Percentiles rank a stretch among this genome's conserved stretches.
Conservation (phyloP, 305 asterid species). For the Solanum aculeatissimum region DNA sequence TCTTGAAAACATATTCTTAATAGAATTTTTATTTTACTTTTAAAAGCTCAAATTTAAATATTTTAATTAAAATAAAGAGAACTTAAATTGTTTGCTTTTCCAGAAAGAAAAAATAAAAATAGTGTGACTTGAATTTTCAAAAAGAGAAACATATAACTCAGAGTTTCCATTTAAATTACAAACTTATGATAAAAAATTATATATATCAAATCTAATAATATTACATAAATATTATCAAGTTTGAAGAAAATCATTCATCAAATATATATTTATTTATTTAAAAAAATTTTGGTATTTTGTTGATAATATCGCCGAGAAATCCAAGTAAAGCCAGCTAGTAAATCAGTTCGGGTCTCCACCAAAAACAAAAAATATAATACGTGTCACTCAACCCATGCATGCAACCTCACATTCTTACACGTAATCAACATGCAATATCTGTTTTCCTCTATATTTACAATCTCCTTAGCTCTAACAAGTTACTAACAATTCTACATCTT, state of each 20-base stretch:
- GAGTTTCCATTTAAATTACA: not conserved
- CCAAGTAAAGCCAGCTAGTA: not conserved
- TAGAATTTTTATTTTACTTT: not conserved
- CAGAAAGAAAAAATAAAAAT: not conserved
- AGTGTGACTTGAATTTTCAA: not conserved
- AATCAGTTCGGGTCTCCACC: not conserved
- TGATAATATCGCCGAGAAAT: not conserved
- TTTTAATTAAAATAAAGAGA: not conserved
- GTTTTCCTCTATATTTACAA: not conserved
- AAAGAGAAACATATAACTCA: not conserved
- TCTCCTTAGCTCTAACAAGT: not conserved
- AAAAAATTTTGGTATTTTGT: not conserved
- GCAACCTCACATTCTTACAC: not conserved
- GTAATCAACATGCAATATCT: not conserved
- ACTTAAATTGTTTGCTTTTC: too few species aligned
- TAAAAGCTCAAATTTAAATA: not conserved
- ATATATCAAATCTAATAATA: too few species aligned
- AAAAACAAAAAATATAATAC: not conserved
- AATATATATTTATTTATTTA: too few species aligned
- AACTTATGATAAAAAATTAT: too few species aligned
- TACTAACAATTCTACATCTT: not conserved
- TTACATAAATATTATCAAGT: too few species aligned
- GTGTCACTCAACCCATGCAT: not conserved
- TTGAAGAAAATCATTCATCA: not conserved
- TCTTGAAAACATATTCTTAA: not conserved